Evolutionary conservation across 768 basidiomycete genomes (phyloP), one percentile per base, ranked within the genome.

Genomic region (Mycena sanguinolenta): DNA sequence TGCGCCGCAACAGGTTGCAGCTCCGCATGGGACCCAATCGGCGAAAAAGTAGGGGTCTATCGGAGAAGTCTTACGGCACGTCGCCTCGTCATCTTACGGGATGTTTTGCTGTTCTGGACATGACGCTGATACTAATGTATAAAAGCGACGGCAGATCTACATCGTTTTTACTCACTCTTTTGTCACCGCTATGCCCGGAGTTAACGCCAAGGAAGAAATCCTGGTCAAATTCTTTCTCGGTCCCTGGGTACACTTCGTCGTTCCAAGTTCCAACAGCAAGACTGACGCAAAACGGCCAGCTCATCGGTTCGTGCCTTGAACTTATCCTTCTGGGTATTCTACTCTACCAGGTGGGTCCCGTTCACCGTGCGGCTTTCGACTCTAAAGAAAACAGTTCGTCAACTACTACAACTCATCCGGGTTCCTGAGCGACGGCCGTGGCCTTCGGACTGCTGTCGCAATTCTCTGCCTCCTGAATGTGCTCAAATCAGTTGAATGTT

Each of bases 381-480:
- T 1, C 39, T 42, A 34, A 46, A 44, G 27, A 55, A 54, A 57
- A 36, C 49, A 69, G 67, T 58, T 63, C 28, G 54, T 71, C 34
- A 66, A 63, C 46, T 71, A 71, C 55, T 71, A 57, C 50, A 63
- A 21, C 36, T 71, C 54, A 60, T 71, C 34, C n/a, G n/a, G n/a
- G n/a, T n/a, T n/a, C n/a, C n/a, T n/a, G 14, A 49, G 53, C 36
- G 67, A 69, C 62, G 21, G 36, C 19, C 46, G 42, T 2, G n/a
- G 46, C 19, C 67, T 58, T 23, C 58, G 39, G 14, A 58, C 44
- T 9, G 38, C 38, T 27, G 58, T 58, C 25, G 58, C 58, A 16
- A 27, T 58, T 27, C 58, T 58, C 25, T 39, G 38, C 38, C 58
- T 58, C 25, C 58, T 58, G 58, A 58, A 16, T 25, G 38, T 63